A percentile compares a stretch with the other conserved stretches of the same genome.
Conservation (phyloP, 257 asterid species). For the Echites panduratus region DNA sequence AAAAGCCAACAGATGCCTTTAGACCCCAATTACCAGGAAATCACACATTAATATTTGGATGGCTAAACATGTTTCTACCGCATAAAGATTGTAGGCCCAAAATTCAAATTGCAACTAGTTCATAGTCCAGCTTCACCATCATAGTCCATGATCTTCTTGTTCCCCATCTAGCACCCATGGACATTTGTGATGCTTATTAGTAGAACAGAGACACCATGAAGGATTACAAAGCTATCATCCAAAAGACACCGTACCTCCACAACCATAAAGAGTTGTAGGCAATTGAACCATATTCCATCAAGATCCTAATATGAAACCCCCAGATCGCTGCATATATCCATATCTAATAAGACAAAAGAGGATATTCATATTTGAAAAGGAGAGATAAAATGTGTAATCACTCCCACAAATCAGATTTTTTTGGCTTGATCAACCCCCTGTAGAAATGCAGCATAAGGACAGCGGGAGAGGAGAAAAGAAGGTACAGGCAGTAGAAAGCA, state of each 20-base stretch:
- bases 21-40: constrained; percentile 38
- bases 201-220: constrained; percentile 62
- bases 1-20: constrained; percentile 26
- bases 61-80: constrained; percentile 42
- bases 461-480: background rate
- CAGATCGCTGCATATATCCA: constrained; percentile 75
- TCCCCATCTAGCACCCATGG: constrained; percentile 89
- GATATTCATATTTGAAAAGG: constrained; percentile 36
- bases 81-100: constrained; percentile 51
- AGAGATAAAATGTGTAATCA: constrained; percentile 14
- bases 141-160: constrained; percentile 78
- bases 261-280: constrained; percentile 65
- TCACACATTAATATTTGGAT: constrained; percentile 24
- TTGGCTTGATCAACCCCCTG: constrained; percentile 16
- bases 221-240: constrained; percentile 66
- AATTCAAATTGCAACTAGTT: constrained; percentile 56
- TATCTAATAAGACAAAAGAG: constrained; percentile 55
- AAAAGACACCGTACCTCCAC: constrained; percentile 75
- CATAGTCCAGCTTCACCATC: constrained; percentile 71
- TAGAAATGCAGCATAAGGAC: constrained; percentile 1
- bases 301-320: constrained; percentile 78
- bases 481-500: background rate
- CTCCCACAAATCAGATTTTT: constrained; percentile 20
- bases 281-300: constrained; percentile 62
- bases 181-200: constrained; percentile 72